phyloP scores from a whole-genome alignment of 441 rosid genomes.

The Raphanus hybrid region DNA sequence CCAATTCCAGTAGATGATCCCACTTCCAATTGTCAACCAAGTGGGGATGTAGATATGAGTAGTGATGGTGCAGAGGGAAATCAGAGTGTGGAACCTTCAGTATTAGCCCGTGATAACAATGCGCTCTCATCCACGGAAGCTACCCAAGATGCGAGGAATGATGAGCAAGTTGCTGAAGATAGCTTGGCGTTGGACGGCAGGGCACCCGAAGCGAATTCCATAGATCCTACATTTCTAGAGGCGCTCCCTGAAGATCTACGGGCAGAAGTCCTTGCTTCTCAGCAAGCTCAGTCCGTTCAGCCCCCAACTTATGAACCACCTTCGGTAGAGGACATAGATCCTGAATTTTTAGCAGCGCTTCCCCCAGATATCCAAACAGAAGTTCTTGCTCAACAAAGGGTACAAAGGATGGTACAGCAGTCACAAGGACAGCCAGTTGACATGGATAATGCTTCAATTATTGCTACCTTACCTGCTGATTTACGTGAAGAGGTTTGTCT shows the following conservation, averaged over 20 bases:
- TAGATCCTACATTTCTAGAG: constrained; percentile 97
- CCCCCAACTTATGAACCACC: constrained; percentile 89
- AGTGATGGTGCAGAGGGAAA: constrained; percentile 63
- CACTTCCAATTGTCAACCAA: constrained; percentile 47
- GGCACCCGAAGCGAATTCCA: constrained; percentile 70
- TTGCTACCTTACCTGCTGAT: constrained; percentile 98
- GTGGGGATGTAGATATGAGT: constrained; percentile 87
- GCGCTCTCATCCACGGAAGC: constrained; percentile 54
- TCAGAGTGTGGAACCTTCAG: constrained; percentile 55
- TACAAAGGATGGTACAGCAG: constrained; percentile 87
- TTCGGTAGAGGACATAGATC: constrained; percentile 94
- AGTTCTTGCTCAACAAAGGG: constrained; percentile 98
- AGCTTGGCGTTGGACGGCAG: constrained; percentile 56
- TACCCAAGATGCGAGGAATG: constrained; percentile 29
- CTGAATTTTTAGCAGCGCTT: constrained; percentile 97
- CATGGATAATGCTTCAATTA: constrained; percentile 99
- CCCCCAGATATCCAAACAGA: constrained; percentile 99
- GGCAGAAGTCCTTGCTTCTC: constrained; percentile 98
- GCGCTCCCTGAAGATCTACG: constrained; percentile 96
- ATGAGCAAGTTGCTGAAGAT: constrained; percentile 52
- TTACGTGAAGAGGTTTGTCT: constrained; percentile 93
- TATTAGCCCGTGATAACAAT: constrained; percentile 50
- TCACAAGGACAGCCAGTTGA: constrained; percentile 98
- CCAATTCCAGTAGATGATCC: constrained; percentile 47
- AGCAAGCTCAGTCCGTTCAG: constrained; percentile 92